These are phyloP conservation scores for Neurospora sp. DNA, from an alignment of 495 filamentous ascomycete genomes.

Conservation along the genomic window DNA sequence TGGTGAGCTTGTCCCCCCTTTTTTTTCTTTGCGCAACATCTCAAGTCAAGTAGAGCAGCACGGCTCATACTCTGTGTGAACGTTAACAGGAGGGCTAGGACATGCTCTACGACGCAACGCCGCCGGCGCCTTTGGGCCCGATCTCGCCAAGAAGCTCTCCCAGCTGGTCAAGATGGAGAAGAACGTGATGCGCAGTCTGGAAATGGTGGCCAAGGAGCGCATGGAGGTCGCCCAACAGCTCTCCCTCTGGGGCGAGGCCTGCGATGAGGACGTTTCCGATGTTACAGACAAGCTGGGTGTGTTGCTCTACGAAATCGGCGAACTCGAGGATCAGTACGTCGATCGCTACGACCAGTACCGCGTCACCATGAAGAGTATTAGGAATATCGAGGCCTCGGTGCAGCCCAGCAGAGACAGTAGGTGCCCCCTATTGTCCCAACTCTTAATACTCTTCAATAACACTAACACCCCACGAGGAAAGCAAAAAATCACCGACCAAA, in stretches of 20 bases:
- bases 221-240: slow-evolving; percentile 99
- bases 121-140: slow-evolving; percentile 90
- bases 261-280: slow-evolving; percentile 96
- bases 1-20: slow-evolving; percentile 41
- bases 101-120: slow-evolving; percentile 88
- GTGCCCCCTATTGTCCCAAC: slow-evolving; percentile 16
- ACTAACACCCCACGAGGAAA: slow-evolving; percentile 52
- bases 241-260: slow-evolving; percentile 92
- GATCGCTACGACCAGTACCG: slow-evolving; percentile 99
- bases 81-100: slow-evolving; percentile 42
- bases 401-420: slow-evolving; percentile 94
- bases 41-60: not conserved
- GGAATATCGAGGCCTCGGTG: slow-evolving; percentile 96
- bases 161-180: slow-evolving; percentile 99
- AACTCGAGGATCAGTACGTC: slow-evolving; percentile 95
- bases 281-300: slow-evolving; percentile 98
- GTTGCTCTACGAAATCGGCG: slow-evolving; percentile 94
- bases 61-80: slow-evolving; percentile 1
- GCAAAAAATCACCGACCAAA: slow-evolving; percentile 98
- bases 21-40: not conserved
- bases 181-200: slow-evolving; percentile 98
- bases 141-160: slow-evolving; percentile 92
- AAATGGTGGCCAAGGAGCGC: slow-evolving; percentile 84
- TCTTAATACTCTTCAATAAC: not conserved
- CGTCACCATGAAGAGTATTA: slow-evolving; percentile 97